These are phyloP conservation scores for Amauroascus niger DNA, from an alignment of 2,329 filamentous ascomycete species.

Conservation along the genomic window DNA sequence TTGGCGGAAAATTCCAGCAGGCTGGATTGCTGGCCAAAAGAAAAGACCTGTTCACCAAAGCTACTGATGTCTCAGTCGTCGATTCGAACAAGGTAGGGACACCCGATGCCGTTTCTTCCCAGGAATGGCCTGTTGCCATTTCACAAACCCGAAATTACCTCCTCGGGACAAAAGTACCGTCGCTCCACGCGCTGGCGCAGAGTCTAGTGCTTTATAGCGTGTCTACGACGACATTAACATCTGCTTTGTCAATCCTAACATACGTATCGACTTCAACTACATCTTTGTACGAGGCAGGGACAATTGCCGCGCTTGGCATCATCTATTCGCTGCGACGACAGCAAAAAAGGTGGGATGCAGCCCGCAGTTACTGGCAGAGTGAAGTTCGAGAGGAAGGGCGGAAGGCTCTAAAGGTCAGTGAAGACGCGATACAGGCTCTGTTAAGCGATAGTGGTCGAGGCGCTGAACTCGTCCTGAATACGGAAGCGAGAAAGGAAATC, in stretches of 20 bases:
- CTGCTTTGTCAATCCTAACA: conserved; percentile 47
- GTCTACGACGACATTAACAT: conserved; percentile 57
- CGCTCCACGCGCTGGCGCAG: conserved; percentile 63
- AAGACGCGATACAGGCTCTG: conserved; percentile 41
- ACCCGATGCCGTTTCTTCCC: conserved; percentile 24
- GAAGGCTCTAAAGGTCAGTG: conserved; percentile 45
- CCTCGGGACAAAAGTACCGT: conserved; percentile 56
- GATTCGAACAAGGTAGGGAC: background rate
- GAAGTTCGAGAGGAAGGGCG: conserved; percentile 50
- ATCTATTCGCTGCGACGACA: conserved; percentile 49
- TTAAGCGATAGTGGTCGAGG: conserved; percentile 38
- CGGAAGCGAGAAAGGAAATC: conserved; percentile 38
- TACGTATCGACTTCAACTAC: conserved; percentile 46
- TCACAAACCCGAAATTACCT: conserved; percentile 59
- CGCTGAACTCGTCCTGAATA: conserved; percentile 31
- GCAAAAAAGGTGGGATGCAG: conserved; percentile 50
- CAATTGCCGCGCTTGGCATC: conserved; percentile 49
- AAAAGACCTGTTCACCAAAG: background rate
- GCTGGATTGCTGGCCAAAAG: conserved; percentile 42
- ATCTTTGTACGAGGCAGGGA: conserved; percentile 49
- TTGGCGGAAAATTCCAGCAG: conserved; percentile 65
- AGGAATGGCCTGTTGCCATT: conserved; percentile 65
- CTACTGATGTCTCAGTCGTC: background rate
- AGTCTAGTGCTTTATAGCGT: conserved; percentile 65
- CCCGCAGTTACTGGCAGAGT: conserved; percentile 43